Percentiles rank a stretch among this genome's conserved stretches.
These are phyloP conservation scores for Dentipellis fragilis DNA, from an alignment of 768 basidiomycete genomes.

Conservation along the genomic window DNA sequence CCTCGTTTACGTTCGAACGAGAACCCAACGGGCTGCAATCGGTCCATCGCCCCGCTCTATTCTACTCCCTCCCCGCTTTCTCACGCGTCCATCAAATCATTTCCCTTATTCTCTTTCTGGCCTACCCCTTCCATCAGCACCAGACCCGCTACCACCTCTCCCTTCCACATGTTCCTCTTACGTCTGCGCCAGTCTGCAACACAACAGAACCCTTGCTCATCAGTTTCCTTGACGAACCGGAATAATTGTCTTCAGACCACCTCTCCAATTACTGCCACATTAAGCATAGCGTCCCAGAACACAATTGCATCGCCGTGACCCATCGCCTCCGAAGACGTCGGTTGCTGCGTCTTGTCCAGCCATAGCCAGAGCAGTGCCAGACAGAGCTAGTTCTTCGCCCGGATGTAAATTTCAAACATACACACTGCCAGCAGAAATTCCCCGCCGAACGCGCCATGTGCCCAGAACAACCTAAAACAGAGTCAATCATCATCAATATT, in stretches of 20 bases:
- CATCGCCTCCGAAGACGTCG: not conserved
- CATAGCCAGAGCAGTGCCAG: not conserved
- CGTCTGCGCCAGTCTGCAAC: too few relatives aligned
- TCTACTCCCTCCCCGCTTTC: conserved; percentile 1
- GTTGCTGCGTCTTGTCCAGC: not conserved
- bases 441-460: too few relatives aligned
- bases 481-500: too few relatives aligned
- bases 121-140: too few relatives aligned
- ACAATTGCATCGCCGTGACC: not conserved
- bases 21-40: conserved; percentile 11
- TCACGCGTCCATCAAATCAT: not conserved
- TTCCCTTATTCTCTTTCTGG: not conserved
- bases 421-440: not conserved
- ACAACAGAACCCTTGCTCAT: too few relatives aligned
- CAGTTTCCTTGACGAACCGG: too few relatives aligned
- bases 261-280: too few relatives aligned
- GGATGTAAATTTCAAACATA: not conserved
- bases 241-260: too few relatives aligned
- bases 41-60: not conserved
- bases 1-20: conserved; percentile 19
- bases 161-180: too few relatives aligned
- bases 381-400: not conserved
- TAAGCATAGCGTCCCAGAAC: too few relatives aligned
- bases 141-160: too few relatives aligned
- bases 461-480: too few relatives aligned